Evolutionary conservation across 129 eudicot species (phyloP), one percentile per base, ranked within the genome.

Genomic region (Calendula officinalis): DNA sequence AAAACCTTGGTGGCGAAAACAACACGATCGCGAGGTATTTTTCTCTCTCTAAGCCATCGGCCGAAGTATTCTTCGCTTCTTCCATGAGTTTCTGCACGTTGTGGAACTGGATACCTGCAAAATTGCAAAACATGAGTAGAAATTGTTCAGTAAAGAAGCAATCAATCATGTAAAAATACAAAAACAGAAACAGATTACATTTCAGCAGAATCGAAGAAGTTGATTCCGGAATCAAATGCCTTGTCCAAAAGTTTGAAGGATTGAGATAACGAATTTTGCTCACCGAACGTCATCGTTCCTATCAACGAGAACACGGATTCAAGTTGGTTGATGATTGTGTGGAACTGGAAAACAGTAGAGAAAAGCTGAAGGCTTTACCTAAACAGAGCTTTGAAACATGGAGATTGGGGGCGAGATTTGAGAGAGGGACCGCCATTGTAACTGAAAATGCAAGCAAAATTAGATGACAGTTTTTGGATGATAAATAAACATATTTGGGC

Each of bases 141-240:
- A 32, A 27, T 62, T 22, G 66, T 2, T 13, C 67, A 43, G 2
- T 5, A 15, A 4, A n/a, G 7, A 5, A n/a, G 30, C 2, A 22
- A 22, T 22, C 30, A 7, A 65, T 34, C 8, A 40, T 27, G 17
- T 8, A 10, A 36, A 4, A 9, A 43, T 8, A 1, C 13, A 39
- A 38, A 33, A 17, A 38, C 7, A 59, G 4, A 55, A 48, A 13
- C 11, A 6, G 4, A 36, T 35, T 85, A 91, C 96, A 91, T 87
- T 85, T 91, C 98, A 10, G 96, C 98, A 3, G 96, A 88, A 67
- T 88, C 98, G 64, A 87, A 91, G 95, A 91, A 91, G 70, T 87
- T 91, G 53, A 88, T 91, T 56, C 98, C 98, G 12, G 87, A 61
- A 32, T 85, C 50, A 56, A 82, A 91, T n/a, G 98, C 98, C 56